These are phyloP conservation scores for Acanthamoeba royreba DNA, from an alignment of 208 protist species.

Conservation along the genomic window DNA sequence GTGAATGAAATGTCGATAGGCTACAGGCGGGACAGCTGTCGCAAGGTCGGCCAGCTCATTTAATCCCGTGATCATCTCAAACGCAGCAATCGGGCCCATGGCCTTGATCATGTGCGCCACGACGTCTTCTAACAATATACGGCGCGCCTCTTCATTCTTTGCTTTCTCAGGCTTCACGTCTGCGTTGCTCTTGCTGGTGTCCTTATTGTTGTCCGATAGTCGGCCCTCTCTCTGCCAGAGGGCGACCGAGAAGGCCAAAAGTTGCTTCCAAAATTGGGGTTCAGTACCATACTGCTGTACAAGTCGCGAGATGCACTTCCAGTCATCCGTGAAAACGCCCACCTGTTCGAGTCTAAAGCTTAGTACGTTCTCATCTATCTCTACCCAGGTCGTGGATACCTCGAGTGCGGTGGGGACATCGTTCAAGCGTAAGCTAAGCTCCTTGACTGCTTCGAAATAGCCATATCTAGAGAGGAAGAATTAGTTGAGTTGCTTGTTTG, in stretches of 20 bases:
- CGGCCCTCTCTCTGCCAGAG: background rate
- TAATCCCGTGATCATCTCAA: background rate
- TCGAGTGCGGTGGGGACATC: background rate
- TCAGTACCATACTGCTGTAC: background rate
- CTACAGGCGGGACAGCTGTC: background rate
- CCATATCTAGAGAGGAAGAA: background rate
- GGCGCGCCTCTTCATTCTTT: background rate
- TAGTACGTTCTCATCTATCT: no score
- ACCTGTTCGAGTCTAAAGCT: background rate
- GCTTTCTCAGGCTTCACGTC: background rate
- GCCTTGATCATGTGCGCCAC: constrained; percentile 6
- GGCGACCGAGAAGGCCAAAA: background rate
- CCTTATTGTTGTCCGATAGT: background rate
- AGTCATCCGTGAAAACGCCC: background rate
- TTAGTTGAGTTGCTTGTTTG: no score
- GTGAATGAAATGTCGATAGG: background rate
- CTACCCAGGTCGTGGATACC: no score
- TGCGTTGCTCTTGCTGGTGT: background rate
- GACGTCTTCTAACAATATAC: background rate
- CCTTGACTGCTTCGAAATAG: background rate
- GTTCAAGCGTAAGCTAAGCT: background rate
- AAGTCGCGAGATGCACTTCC: background rate
- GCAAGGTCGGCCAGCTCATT: background rate
- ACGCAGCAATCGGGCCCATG: background rate
- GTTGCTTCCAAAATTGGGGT: background rate